phyloP scores from a whole-genome alignment of 2,329 filamentous ascomycete species.

The Trichophyton benhamiae region DNA sequence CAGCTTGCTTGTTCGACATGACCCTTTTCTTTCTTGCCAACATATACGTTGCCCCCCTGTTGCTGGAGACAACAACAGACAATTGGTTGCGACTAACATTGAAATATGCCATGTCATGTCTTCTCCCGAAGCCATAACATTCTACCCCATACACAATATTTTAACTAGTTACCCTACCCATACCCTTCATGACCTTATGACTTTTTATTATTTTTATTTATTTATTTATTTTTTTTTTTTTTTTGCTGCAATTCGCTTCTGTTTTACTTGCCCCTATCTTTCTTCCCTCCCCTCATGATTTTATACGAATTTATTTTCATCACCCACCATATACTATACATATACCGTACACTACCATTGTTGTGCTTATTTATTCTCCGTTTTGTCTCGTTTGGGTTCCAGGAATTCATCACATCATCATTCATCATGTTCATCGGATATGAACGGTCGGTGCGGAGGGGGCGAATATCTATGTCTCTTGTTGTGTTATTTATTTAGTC shows the following conservation, averaged over 20 bases:
- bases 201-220: neutral
- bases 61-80: neutral
- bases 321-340: neutral
- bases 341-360: neutral
- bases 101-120: neutral
- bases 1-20: neutral
- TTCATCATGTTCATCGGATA: conserved; percentile 3
- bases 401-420: neutral
- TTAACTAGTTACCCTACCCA: neutral
- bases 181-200: conserved; percentile 1
- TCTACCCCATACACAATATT: neutral
- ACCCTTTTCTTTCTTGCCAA: neutral
- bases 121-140: neutral
- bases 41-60: neutral
- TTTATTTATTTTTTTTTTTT: neutral
- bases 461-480: neutral
- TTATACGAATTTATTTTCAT: neutral
- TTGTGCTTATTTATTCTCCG: neutral
- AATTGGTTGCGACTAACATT: neutral
- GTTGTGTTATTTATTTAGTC: neutral
- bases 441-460: neutral
- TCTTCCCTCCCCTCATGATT: neutral
- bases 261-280: neutral
- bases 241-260: neutral
- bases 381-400: neutral